phyloP scores from a whole-genome alignment of 768 basidiomycete species.

The Lactarius tabidus region DNA sequence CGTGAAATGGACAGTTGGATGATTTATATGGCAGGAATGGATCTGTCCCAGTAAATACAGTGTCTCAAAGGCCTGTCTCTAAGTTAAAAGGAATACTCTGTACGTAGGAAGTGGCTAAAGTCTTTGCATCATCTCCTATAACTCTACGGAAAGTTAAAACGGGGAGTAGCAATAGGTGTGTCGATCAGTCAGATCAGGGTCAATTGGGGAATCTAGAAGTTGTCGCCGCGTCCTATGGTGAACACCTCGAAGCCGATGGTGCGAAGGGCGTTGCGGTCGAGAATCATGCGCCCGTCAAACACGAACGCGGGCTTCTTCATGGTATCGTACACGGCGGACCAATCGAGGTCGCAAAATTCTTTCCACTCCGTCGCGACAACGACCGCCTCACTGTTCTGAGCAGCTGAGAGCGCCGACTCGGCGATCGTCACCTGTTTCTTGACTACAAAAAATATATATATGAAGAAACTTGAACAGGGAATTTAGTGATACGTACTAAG shows the following conservation, averaged over 20 bases:
- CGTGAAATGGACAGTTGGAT: background rate
- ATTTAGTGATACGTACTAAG: slow-evolving; percentile 46
- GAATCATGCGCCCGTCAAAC: slow-evolving; percentile 87
- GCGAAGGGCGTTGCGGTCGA: slow-evolving; percentile 75
- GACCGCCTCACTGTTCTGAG: slow-evolving; percentile 84
- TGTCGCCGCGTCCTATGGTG: slow-evolving; percentile 55
- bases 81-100: background rate
- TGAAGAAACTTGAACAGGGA: slow-evolving; percentile 5
- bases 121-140: background rate
- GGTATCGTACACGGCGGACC: slow-evolving; percentile 74
- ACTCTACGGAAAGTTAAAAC: background rate
- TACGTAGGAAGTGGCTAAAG: background rate
- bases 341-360: slow-evolving; percentile 91
- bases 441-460: slow-evolving; percentile 45
- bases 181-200: background rate
- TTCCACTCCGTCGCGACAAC: slow-evolving; percentile 98
- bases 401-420: slow-evolving; percentile 78
- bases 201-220: slow-evolving; percentile 29
- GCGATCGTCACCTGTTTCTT: slow-evolving; percentile 85
- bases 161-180: background rate
- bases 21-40: background rate
- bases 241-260: slow-evolving; percentile 88
- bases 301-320: slow-evolving; percentile 99
- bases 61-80: background rate
- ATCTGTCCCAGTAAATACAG: background rate